These are phyloP conservation scores for Jacaranda copaia DNA, from an alignment of 257 asterid genomes.

Conservation along the genomic window DNA sequence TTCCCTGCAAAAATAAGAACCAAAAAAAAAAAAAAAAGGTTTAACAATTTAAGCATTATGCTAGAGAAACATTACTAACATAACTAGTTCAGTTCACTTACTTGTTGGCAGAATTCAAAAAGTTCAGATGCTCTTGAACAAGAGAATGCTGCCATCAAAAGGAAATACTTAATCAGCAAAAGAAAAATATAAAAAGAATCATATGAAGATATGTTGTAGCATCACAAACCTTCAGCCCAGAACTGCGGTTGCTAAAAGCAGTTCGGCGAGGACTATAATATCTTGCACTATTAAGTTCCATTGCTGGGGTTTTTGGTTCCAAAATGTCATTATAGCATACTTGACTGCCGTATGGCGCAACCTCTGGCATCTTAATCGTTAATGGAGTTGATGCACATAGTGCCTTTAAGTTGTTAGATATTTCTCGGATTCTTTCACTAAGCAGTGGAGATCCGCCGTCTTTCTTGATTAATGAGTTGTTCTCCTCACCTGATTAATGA, in stretches of 20 bases:
- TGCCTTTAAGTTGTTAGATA: slow-evolving; percentile 58
- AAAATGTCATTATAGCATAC: slow-evolving; percentile 34
- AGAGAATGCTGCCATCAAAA: slow-evolving; percentile 59
- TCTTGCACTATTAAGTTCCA: slow-evolving; percentile 43
- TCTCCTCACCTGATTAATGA: slow-evolving; percentile 33
- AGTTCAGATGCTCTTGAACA: slow-evolving; percentile 66
- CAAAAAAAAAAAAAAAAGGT: slow-evolving; percentile 11
- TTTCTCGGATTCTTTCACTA: slow-evolving; percentile 63
- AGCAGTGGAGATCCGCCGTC: slow-evolving; percentile 65
- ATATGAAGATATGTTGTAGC: not conserved
- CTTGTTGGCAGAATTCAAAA: slow-evolving; percentile 84
- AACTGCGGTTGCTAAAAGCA: slow-evolving; percentile 56
- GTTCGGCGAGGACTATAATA: slow-evolving; percentile 62
- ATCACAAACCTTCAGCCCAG: slow-evolving; percentile 68
- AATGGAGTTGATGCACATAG: slow-evolving; percentile 66
- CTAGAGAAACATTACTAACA: no score
- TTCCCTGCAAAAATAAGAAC: slow-evolving; percentile 52
- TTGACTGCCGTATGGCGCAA: slow-evolving; percentile 39
- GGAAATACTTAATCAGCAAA: not conserved
- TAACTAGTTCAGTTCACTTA: slow-evolving; percentile 41
- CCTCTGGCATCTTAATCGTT: slow-evolving; percentile 45
- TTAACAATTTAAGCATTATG: not conserved
- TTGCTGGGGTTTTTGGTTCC: slow-evolving; percentile 81
- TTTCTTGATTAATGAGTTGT: slow-evolving; percentile 28
- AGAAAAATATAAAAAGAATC: not conserved